Conservation (phyloP, 208 protist species). For the Phytomonas francai region DNA sequence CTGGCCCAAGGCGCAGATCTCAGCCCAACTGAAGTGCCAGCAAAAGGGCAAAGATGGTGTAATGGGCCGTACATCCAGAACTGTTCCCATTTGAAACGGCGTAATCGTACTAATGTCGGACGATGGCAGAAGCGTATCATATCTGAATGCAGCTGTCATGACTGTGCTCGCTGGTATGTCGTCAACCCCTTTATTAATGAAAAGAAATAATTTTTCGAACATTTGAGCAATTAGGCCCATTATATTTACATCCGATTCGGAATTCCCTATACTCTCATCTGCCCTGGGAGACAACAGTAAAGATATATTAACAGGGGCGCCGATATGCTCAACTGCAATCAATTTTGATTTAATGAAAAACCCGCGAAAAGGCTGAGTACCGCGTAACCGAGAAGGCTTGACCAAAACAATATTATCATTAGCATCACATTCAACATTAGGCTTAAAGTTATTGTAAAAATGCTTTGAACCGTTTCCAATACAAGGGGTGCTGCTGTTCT, state of each 20-base stretch:
- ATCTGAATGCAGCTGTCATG: not conserved
- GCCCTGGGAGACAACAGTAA: not conserved
- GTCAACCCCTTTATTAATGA: not conserved
- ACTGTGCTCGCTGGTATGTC: not conserved
- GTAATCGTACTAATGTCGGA: not conserved
- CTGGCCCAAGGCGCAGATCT: slow-evolving; percentile 20
- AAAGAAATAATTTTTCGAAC: not conserved
- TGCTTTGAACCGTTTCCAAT: not conserved
- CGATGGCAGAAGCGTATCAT: not conserved
- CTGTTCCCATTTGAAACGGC: slow-evolving; percentile 6
- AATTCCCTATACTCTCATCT: not conserved
- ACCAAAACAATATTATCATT: not conserved
- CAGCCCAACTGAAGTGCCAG: slow-evolving; percentile 18
- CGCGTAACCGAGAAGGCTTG: not conserved
- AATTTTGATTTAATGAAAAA: not conserved
- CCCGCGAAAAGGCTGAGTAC: not conserved
- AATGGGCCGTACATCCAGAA: slow-evolving; percentile 20
- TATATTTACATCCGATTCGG: not conserved
- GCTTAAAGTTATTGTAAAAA: not conserved
- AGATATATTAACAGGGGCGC: not conserved
- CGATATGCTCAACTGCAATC: not conserved
- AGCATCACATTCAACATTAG: not conserved
- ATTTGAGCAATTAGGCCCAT: not conserved
- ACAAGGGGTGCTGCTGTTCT: not conserved
- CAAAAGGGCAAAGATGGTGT: slow-evolving; percentile 16